These are phyloP conservation scores for Nigrospora sphaerica DNA, from an alignment of 2,329 filamentous ascomycete genomes.

Conservation along the genomic window DNA sequence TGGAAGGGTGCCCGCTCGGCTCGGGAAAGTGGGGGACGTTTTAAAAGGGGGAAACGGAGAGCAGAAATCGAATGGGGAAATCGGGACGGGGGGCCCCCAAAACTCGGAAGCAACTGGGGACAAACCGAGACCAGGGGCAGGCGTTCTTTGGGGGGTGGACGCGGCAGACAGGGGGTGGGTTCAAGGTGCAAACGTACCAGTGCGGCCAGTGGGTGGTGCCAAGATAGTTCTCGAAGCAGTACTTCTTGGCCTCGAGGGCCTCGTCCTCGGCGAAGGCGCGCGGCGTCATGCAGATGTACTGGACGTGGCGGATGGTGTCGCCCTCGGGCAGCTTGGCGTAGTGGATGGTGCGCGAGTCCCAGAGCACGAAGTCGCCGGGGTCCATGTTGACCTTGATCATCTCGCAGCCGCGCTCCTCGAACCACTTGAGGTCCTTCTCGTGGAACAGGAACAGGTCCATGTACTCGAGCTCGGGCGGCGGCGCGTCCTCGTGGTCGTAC, in stretches of 20 bases:
- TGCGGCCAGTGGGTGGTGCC: conserved; percentile 32
- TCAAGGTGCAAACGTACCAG: background rate
- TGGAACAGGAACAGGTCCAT: conserved; percentile 34
- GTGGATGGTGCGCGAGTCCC: conserved; percentile 40
- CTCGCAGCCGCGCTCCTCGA: conserved; percentile 27
- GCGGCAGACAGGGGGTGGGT: conserved; percentile 1
- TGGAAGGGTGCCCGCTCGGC: background rate
- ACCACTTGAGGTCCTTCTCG: conserved; percentile 34
- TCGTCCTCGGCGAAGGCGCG: conserved; percentile 24
- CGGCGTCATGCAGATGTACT: conserved; percentile 30
- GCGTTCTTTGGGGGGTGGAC: background rate
- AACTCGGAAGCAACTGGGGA: too few species aligned
- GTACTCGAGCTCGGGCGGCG: conserved; percentile 21
- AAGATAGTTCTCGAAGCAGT: conserved; percentile 22
- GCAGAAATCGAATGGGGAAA: too few species aligned
- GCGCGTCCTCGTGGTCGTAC: conserved; percentile 29
- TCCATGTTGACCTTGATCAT: conserved; percentile 30
- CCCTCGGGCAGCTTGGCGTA: conserved; percentile 28
- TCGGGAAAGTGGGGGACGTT: too few species aligned
- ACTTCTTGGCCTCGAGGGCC: conserved; percentile 22
- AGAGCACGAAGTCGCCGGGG: conserved; percentile 34
- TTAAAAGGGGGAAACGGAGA: too few species aligned
- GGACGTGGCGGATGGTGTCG: conserved; percentile 25
- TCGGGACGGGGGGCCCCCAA: too few species aligned
- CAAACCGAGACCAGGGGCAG: too few species aligned